A percentile compares a stretch with the other conserved stretches of the same genome.
These are phyloP conservation scores for Talaromyces trachyspermus DNA, from an alignment of 495 filamentous ascomycete species.

Conservation along the genomic window DNA sequence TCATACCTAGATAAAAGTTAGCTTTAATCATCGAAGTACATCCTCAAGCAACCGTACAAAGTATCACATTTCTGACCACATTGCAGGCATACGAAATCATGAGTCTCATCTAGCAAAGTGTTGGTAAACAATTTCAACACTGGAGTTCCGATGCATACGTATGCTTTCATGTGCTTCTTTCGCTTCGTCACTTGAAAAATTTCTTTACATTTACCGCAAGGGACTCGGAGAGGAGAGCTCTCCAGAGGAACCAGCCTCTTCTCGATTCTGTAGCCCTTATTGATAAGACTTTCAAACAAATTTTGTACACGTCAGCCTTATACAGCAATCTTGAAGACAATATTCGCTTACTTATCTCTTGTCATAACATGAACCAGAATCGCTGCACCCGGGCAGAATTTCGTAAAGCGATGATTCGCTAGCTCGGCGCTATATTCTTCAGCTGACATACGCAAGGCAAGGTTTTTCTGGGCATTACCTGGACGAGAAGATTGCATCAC, in stretches of 20 bases:
- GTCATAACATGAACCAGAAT: conserved; percentile 27
- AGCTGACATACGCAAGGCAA: not conserved
- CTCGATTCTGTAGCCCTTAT: conserved; percentile 27
- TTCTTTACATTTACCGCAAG: conserved; percentile 19
- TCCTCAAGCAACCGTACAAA: not conserved
- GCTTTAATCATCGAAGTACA: not conserved
- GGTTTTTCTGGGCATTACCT: conserved; percentile 1
- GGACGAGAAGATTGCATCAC: conserved; percentile 25
- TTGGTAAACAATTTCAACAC: not conserved
- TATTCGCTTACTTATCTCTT: conserved; percentile 19
- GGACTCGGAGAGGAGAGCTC: conserved; percentile 18
- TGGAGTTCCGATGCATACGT: not conserved
- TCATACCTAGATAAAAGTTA: conserved; percentile 3
- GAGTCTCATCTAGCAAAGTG: not conserved
- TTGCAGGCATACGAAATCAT: conserved; percentile 2
- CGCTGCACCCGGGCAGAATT: conserved; percentile 21
- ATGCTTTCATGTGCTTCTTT: conserved; percentile 8
- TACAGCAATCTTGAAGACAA: not conserved
- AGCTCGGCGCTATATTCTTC: conserved; percentile 17
- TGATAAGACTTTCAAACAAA: conserved; percentile 18
- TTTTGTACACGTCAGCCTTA: not conserved
- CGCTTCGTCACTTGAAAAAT: conserved; percentile 17
- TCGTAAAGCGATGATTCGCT: conserved; percentile 21
- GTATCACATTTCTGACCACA: conserved; percentile 6
- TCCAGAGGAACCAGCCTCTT: conserved; percentile 22